Evolutionary conservation across 2,329 filamentous ascomycete genomes (phyloP).

Genomic region (Scedosporium minutisporum): DNA sequence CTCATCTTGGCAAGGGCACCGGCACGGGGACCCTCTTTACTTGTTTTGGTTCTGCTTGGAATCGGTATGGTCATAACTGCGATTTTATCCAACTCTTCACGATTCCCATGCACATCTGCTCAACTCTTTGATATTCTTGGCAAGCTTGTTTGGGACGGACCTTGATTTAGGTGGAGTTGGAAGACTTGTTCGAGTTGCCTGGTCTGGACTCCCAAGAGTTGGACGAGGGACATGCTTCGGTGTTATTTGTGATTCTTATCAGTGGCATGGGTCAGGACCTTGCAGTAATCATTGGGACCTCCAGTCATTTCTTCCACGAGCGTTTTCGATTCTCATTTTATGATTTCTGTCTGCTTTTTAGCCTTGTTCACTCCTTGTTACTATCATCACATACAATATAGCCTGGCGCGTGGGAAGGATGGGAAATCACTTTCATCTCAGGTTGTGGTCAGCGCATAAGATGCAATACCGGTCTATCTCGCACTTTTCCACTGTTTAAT

Average conservation of each 20-base stretch:
- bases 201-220: constrained; percentile 2
- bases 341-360: constrained; percentile 1
- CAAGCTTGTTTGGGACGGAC: neutral
- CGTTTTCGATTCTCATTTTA: constrained; percentile 5
- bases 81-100: constrained; percentile 1
- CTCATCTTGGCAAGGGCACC: constrained; percentile 1
- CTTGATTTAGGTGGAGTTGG: constrained; percentile 5
- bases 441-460: neutral
- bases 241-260: neutral
- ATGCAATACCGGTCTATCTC: neutral
- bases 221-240: constrained; percentile 4
- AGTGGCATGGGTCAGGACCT: neutral
- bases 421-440: neutral
- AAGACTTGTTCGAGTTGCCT: constrained; percentile 6
- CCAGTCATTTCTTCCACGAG: neutral
- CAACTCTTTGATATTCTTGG: constrained; percentile 2
- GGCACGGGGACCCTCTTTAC: neutral
- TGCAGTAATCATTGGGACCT: neutral
- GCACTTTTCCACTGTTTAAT: neutral
- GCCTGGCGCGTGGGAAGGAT: constrained; percentile 2
- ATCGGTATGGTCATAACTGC: constrained; percentile 1
- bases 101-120: neutral
- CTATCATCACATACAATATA: constrained; percentile 1
- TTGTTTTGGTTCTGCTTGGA: constrained; percentile 6
- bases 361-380: neutral